Conservation (phyloP, 1,284 basidiomycete genomes). For the Pascua sp. region DNA sequence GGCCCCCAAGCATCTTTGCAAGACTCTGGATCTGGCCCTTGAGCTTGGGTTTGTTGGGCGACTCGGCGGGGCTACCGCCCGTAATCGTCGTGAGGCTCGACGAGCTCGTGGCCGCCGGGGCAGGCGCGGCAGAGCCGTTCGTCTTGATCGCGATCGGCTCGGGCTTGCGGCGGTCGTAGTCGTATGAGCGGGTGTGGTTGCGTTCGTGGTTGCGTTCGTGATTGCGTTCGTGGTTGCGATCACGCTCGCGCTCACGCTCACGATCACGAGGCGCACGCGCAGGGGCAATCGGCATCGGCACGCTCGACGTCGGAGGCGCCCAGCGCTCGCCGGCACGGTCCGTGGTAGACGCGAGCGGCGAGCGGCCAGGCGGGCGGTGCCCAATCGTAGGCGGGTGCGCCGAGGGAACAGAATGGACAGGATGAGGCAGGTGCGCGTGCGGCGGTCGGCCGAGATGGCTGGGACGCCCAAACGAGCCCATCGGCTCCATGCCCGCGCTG, state of each 20-base stretch:
- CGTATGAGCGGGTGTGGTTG: background rate
- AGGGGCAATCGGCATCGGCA: background rate
- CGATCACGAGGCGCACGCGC: background rate
- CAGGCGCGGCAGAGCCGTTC: background rate
- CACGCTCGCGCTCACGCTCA: background rate
- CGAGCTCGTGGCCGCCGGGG: background rate
- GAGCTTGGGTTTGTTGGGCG: constrained; percentile 43
- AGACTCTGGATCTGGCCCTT: constrained; percentile 46
- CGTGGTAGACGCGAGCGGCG: constrained; percentile 1
- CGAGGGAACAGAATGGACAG: background rate
- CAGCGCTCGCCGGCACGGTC: constrained; percentile 4
- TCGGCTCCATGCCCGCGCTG: constrained; percentile 28
- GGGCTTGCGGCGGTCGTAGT: background rate
- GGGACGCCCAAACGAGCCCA: constrained; percentile 34
- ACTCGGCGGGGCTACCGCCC: constrained; percentile 2
- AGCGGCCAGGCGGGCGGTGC: constrained; percentile 2
- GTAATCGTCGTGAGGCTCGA: background rate
- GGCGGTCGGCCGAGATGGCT: constrained; percentile 11
- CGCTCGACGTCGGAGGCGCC: constrained; percentile 10
- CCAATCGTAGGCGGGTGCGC: background rate
- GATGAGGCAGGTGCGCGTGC: background rate
- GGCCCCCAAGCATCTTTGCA: constrained; percentile 47
- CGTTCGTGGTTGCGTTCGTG: background rate
- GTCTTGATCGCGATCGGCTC: constrained; percentile 1
- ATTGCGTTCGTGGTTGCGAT: background rate